Evolutionary conservation across 768 basidiomycete species (phyloP), one percentile per base, ranked within the genome.

Genomic region (Strobilomyces dryophilus): DNA sequence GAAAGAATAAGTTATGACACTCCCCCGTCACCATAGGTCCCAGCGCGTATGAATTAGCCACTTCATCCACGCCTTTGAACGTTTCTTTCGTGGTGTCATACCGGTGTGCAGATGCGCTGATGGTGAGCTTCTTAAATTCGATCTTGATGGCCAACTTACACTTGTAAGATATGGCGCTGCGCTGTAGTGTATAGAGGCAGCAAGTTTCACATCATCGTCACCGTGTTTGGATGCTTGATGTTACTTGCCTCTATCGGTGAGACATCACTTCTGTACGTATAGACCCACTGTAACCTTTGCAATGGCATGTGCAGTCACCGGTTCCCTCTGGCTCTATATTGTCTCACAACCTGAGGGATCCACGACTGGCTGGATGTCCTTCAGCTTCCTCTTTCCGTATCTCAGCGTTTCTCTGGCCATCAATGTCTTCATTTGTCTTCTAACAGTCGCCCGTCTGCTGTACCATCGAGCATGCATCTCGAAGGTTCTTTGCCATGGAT

Each of bases 321-420:
- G 69, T 46, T 54, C 49, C 10, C 60, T 71, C 21, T 69, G 68
- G 68, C 43, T 69, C 42, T 27, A 57, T 47, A 61, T 60, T n/a
- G 60, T 69, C 5, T 66, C 67, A 10, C 35, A 43, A 32, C 65
- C 69, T 43, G 54, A 24, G 15, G 54, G 53, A 48, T 53, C 61
- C 3, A 32, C 43, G 10, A 51, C 1, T 7, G 54, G 60, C 18
- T 65, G 66, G 68, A 69, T 69, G 68, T 65, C 69, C 17, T 67
- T 73, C 34, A 53, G 21, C 47, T 63, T 65, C 17, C 67, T 69
- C 26, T 64, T 70, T 37, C 71, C 71, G 1, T 71, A 68, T 39
- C 54, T 70, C 46, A 61, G 60, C 8, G 60, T 73, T 18, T 72
- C 72, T 9, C 63, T 72, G 27, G 60, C 59, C 17, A 67, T 64